Evolutionary conservation across 2,329 filamentous ascomycete genomes (phyloP).

Genomic region (Chalaropsis ovoidea): DNA sequence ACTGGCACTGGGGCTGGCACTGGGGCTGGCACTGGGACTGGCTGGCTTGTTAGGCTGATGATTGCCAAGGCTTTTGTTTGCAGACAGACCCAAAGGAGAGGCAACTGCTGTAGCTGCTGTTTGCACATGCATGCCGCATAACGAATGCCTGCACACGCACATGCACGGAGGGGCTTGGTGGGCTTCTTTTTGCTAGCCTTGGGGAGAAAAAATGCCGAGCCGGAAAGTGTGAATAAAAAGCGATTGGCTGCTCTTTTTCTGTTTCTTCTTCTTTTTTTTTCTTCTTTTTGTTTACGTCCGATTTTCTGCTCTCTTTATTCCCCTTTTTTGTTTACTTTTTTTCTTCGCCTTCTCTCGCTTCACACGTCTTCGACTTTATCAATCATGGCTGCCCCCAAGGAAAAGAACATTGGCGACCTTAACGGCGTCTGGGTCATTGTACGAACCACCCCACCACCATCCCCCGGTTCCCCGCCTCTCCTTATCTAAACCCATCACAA

Average conservation of each 20-base stretch:
- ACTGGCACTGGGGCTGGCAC: too few species aligned
- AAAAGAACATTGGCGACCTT: slow-evolving; percentile 57
- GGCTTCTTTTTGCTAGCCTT: background rate
- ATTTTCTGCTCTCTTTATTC: background rate
- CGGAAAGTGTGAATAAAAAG: background rate
- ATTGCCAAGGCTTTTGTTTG: too few species aligned
- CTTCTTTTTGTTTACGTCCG: background rate
- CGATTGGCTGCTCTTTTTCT: background rate
- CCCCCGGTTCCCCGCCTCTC: background rate
- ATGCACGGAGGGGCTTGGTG: background rate
- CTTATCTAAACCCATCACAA: background rate
- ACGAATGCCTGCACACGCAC: background rate
- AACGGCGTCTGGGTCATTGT: slow-evolving; percentile 62
- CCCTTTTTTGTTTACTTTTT: slow-evolving; percentile 9
- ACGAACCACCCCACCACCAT: slow-evolving; percentile 30
- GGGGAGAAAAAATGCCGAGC: background rate
- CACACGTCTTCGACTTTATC: background rate
- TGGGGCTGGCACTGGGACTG: too few species aligned
- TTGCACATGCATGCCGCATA: background rate
- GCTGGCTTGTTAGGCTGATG: too few species aligned
- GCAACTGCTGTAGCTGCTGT: background rate
- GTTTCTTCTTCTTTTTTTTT: background rate
- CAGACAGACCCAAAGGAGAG: background rate
- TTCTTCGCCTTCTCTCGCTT: slow-evolving; percentile 19
- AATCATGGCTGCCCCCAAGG: slow-evolving; percentile 59